phyloP scores from a whole-genome alignment of 1,284 basidiomycete species.

The Apiotrichum sp. region DNA sequence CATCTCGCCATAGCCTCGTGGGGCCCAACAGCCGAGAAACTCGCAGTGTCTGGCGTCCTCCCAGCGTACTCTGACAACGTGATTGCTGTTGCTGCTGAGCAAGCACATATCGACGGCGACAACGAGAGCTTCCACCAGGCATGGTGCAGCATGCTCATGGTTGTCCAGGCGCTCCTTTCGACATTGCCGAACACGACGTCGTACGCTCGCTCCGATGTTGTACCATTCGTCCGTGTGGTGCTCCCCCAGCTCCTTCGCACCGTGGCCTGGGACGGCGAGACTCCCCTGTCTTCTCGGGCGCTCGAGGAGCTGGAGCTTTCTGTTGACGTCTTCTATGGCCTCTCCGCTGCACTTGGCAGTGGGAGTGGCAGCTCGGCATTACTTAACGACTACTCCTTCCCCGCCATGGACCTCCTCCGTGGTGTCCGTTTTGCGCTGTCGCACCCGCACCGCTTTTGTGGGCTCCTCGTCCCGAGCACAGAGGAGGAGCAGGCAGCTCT shows the following conservation, averaged over 20 bases:
- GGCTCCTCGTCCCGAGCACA: conserved; percentile 72
- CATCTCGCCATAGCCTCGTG: conserved; percentile 78
- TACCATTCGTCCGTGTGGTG: conserved; percentile 78
- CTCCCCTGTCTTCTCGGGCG: conserved; percentile 62
- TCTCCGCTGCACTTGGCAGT: conserved; percentile 52
- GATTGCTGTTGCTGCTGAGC: conserved; percentile 66
- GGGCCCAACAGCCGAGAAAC: conserved; percentile 69
- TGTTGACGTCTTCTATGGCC: conserved; percentile 65
- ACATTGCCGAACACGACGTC: conserved; percentile 51
- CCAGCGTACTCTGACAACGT: conserved; percentile 76
- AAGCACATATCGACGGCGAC: conserved; percentile 66
- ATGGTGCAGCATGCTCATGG: conserved; percentile 79
- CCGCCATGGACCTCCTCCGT: conserved; percentile 68
- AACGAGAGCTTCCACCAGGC: conserved; percentile 68
- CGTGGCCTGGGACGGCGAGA: conserved; percentile 71
- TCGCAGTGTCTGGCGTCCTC: conserved; percentile 76
- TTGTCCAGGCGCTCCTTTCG: conserved; percentile 67
- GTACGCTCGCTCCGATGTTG: conserved; percentile 78
- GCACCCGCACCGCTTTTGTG: conserved; percentile 79
- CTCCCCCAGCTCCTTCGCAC: conserved; percentile 70
- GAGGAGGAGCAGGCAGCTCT: conserved; percentile 52
- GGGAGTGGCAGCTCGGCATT: conserved; percentile 51
- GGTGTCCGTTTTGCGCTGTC: conserved; percentile 82
- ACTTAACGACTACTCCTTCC: conserved; percentile 60
- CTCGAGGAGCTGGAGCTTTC: conserved; percentile 76